These are phyloP conservation scores for Plenodomus tracheiphilus DNA, from an alignment of 2,329 filamentous ascomycete species.

Conservation along the genomic window DNA sequence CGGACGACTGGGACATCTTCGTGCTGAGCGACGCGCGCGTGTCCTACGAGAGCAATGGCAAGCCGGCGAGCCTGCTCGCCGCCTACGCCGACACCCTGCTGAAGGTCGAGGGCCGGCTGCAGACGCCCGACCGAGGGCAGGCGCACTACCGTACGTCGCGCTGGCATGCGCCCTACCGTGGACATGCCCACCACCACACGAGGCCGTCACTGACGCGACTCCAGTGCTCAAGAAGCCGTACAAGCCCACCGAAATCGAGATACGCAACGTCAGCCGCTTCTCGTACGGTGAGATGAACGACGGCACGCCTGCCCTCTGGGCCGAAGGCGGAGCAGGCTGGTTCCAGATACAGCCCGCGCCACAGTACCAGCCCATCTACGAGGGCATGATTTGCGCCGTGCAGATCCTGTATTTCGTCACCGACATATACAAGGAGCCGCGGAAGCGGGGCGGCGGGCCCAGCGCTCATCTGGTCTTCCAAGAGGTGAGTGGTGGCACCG, in stretches of 20 bases:
- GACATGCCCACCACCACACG: neutral
- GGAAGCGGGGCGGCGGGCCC: conserved; percentile 44
- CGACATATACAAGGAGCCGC: conserved; percentile 57
- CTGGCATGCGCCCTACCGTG: neutral
- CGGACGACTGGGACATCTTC: conserved; percentile 64
- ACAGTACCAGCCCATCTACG: conserved; percentile 60
- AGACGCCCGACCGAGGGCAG: conserved; percentile 38
- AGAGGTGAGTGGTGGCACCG: conserved; percentile 39
- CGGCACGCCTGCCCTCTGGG: conserved; percentile 65
- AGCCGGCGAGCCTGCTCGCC: conserved; percentile 62
- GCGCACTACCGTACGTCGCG: conserved; percentile 32
- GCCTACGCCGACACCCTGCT: conserved; percentile 65
- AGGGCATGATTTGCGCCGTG: conserved; percentile 65
- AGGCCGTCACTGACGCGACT: conserved; percentile 9
- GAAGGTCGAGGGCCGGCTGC: conserved; percentile 62
- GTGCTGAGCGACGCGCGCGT: conserved; percentile 64
- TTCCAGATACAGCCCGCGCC: conserved; percentile 66
- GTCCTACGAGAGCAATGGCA: conserved; percentile 56
- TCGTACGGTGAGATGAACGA: conserved; percentile 59
- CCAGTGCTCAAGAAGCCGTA: conserved; percentile 41
- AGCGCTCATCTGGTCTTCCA: conserved; percentile 46
- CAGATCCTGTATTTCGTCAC: conserved; percentile 65
- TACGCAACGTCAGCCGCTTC: conserved; percentile 55
- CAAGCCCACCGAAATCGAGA: conserved; percentile 53
- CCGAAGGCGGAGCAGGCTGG: conserved; percentile 67